Percentiles rank a stretch among this genome's conserved stretches.
Conservation (phyloP, 495 filamentous ascomycete genomes). For the Hyphodiscus hymeniophilus region DNA sequence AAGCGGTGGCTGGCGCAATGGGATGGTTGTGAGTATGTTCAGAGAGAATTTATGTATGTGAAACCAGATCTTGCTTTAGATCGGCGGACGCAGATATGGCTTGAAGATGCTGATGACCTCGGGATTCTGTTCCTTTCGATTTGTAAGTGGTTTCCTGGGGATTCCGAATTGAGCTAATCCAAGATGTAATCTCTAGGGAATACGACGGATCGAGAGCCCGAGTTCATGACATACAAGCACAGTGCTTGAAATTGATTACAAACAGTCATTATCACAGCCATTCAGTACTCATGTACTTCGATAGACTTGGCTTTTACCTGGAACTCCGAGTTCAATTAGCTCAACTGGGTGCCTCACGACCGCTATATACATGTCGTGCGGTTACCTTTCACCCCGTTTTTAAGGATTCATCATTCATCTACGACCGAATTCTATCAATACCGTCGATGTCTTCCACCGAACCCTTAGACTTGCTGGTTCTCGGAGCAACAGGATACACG, state of each 20-base stretch:
- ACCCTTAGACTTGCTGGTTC: neutral
- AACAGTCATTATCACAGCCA: no score
- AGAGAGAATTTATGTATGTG: slow-evolving; percentile 30
- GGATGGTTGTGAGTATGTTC: slow-evolving; percentile 27
- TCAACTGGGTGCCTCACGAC: no score
- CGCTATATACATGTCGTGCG: no score
- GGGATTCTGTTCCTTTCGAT: slow-evolving; percentile 30
- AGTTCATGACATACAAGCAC: neutral
- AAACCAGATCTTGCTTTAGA: slow-evolving; percentile 19
- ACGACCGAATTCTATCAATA: no score
- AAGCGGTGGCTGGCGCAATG: slow-evolving; percentile 30
- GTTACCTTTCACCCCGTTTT: no score
- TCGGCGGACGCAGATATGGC: slow-evolving; percentile 27
- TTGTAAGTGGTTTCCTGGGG: slow-evolving; percentile 14
- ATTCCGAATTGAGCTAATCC: no score
- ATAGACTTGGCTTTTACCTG: no score
- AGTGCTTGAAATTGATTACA: no score
- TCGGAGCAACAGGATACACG: neutral
- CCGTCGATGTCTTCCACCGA: neutral
- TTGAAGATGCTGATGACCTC: slow-evolving; percentile 34
- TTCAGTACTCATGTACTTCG: neutral
- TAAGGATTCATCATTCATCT: no score
- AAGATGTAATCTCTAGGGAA: neutral
- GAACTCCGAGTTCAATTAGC: no score
- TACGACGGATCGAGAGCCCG: neutral